These are phyloP conservation scores for Trichophyton mentagrophytes DNA, from an alignment of 2,329 filamentous ascomycete species.

Conservation along the genomic window DNA sequence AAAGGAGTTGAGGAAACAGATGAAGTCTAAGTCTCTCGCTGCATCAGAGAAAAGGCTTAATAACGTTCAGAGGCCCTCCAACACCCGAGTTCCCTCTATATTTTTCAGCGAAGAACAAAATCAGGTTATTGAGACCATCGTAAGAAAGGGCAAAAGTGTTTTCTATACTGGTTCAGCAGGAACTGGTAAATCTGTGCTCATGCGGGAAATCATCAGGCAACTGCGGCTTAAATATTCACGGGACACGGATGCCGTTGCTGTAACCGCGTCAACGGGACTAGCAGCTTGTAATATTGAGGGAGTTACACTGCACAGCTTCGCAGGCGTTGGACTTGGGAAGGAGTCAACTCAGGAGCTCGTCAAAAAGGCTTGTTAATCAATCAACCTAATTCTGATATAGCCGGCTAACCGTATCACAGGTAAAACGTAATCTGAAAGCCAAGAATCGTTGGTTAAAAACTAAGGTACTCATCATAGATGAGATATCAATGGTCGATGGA, in stretches of 20 bases:
- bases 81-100: slow-evolving; percentile 41
- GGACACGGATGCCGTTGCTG: slow-evolving; percentile 74
- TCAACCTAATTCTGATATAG: neutral
- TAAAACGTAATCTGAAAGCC: slow-evolving; percentile 75
- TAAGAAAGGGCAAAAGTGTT: slow-evolving; percentile 69
- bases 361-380: slow-evolving; percentile 48
- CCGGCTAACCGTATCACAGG: slow-evolving; percentile 27
- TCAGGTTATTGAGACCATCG: slow-evolving; percentile 69
- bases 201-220: slow-evolving; percentile 77
- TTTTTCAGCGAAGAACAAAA: slow-evolving; percentile 77
- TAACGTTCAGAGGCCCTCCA: slow-evolving; percentile 21
- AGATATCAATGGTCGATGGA: slow-evolving; percentile 97
- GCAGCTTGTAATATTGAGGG: slow-evolving; percentile 95
- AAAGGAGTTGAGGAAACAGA: slow-evolving; percentile 55
- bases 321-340: slow-evolving; percentile 89
- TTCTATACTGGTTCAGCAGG: slow-evolving; percentile 96
- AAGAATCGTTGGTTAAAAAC: slow-evolving; percentile 80
- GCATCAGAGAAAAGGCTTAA: slow-evolving; percentile 16
- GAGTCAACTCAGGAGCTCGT: slow-evolving; percentile 68
- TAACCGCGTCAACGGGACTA: slow-evolving; percentile 89
- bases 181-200: slow-evolving; percentile 92
- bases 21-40: slow-evolving; percentile 31
- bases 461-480: slow-evolving; percentile 79
- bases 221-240: slow-evolving; percentile 62
- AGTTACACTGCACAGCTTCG: slow-evolving; percentile 89